phyloP scores from a whole-genome alignment of 805 yeast genomes.

The Kuraishia cidri region DNA sequence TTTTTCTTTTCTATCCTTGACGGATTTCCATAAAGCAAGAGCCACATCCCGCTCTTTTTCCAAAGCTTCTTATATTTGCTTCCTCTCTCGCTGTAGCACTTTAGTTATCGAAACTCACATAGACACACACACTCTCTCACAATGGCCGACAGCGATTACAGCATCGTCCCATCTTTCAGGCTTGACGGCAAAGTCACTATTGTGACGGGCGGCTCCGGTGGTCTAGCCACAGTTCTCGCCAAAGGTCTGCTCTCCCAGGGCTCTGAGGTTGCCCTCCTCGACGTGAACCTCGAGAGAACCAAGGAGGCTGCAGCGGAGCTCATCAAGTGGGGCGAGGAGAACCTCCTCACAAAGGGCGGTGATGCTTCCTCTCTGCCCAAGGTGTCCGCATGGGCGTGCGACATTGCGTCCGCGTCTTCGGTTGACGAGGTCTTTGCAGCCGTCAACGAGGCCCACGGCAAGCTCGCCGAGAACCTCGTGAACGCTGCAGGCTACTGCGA shows the following conservation, averaged over 20 bases:
- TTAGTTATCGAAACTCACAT: no score
- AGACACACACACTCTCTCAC: no score
- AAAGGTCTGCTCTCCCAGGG: neutral
- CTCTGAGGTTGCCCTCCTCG: slow-evolving; percentile 23
- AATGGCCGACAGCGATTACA: slow-evolving; percentile 53
- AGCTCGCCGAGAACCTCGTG: neutral
- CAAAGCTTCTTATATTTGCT: no score
- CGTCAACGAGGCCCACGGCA: slow-evolving; percentile 20
- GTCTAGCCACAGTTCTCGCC: neutral
- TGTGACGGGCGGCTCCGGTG: neutral
- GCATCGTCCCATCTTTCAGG: slow-evolving; percentile 52
- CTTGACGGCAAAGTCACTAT: slow-evolving; percentile 42
- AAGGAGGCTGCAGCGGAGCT: slow-evolving; percentile 43
- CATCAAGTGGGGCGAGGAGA: slow-evolving; percentile 9
- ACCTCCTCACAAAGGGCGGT: neutral
- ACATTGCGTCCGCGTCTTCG: slow-evolving; percentile 17
- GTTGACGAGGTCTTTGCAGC: slow-evolving; percentile 19
- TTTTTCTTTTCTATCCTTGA: no score
- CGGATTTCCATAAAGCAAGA: no score
- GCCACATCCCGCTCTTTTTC: no score
- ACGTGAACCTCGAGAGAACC: slow-evolving; percentile 54
- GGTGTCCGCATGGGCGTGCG: neutral
- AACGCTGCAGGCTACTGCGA: slow-evolving; percentile 70
- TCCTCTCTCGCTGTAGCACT: no score
- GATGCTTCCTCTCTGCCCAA: neutral